These are phyloP conservation scores for Rhododendron griersonianum DNA, from an alignment of 148 eudicot species.

Conservation along the genomic window DNA sequence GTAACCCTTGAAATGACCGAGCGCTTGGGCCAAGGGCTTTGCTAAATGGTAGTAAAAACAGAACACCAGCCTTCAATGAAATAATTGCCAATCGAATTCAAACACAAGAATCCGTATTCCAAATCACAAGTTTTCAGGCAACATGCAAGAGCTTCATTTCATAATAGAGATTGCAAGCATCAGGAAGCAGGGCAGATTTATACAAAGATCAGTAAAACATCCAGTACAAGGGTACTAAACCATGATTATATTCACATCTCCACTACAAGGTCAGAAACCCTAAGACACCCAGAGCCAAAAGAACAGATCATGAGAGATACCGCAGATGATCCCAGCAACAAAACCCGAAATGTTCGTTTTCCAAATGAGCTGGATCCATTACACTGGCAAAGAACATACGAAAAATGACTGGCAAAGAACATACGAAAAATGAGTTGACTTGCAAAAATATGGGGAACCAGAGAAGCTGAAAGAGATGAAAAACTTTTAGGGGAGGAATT, in stretches of 20 bases:
- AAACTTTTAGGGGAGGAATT: not conserved
- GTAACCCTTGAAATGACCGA: too few relatives aligned
- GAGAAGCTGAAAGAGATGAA: not conserved
- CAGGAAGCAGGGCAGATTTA: not conserved
- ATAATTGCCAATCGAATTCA: not conserved
- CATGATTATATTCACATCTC: not conserved
- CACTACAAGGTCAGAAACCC: not conserved
- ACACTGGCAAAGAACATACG: too few relatives aligned
- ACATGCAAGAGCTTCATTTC: not conserved
- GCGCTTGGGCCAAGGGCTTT: too few relatives aligned
- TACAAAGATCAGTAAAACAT: too few relatives aligned
- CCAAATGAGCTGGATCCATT: not conserved
- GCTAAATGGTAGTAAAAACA: too few relatives aligned
- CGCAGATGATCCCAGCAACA: not conserved
- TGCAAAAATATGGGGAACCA: not conserved
- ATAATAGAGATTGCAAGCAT: not conserved
- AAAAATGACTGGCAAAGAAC: too few relatives aligned
- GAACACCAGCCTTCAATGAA: too few relatives aligned
- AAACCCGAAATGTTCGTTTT: not conserved
- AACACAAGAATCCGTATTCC: not conserved
- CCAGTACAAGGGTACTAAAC: not conserved
- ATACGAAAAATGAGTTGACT: not conserved
- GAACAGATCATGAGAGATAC: too few relatives aligned
- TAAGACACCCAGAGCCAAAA: too few relatives aligned
- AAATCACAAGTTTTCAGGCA: not conserved